Base-by-base conservation (phyloP, 148 eudicot genomes). In the Fagopyrum homotropicum region DNA sequence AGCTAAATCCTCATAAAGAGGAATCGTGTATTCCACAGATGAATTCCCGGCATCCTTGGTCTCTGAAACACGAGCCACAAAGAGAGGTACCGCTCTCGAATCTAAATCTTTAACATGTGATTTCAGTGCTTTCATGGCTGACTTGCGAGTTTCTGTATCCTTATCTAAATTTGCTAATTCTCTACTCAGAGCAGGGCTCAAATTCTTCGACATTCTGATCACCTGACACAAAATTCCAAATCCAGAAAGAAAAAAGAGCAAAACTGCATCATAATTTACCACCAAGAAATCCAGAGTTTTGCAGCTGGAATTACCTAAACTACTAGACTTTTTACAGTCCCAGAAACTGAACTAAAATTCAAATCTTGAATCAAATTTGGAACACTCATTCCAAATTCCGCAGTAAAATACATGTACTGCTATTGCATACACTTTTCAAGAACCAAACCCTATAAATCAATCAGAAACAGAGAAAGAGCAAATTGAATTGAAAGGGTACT, bases 61-160 rank as follows among this genome's bases (percentile, higher is more conserved):
- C 78, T 95, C 91, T 14, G 97, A 95, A 79, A 95, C 99, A 75
- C 89, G 89, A 78, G 97, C 92, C 77, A 95, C 96, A 88, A 95
- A 95, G 72, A 85, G 80, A 2, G 97, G 97, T 64, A 95, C 90
- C 6, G 96, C 86, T 74, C 89, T 92, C 16, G 92, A 85, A 82
- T 95, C 97, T 84, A 95, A 79, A 68, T 90, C 96, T 86, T 95
- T 90, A 52, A 95, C 92, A 63, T 89, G 89, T n/a, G 86, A 82
- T 64, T 89, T 92, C 82, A 95, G 73, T 4, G 92, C 90, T 83
- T 88, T 95, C 97, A 95, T 92, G 47, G 99, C 99, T 40, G 89
- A 85, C 72, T 87, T 95, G 72, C 96, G 85, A 80, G 92, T 85
- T 63, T 89, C 90, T 63, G 89, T 85, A 76, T 87, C 97, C 71